Percentiles rank a stretch among this genome's conserved stretches.
These are phyloP conservation scores for Bryoerythrophyllum caledonicum DNA, from an alignment of 225 moss, liverwort and hornwort genomes.

Conservation along the genomic window DNA sequence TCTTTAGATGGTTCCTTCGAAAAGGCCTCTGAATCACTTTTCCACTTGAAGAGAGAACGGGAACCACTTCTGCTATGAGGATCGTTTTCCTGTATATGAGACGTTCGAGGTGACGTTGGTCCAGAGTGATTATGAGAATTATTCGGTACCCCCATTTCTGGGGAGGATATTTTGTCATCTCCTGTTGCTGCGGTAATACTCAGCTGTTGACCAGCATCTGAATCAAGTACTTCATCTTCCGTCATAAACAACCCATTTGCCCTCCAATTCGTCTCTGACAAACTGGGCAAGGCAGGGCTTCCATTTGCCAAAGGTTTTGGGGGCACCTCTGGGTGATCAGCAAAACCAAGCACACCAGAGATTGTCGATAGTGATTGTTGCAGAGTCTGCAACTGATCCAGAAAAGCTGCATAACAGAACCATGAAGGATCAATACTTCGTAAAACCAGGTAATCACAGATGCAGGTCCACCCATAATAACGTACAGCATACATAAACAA, in stretches of 20 bases:
- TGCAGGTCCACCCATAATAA: background rate
- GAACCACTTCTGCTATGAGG: slow-evolving; percentile 54
- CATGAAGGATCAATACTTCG: slow-evolving; percentile 12
- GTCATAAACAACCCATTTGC: slow-evolving; percentile 53
- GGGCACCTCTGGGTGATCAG: slow-evolving; percentile 54
- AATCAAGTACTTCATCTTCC: slow-evolving; percentile 41
- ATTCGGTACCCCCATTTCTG: slow-evolving; percentile 57
- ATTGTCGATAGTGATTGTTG: slow-evolving; percentile 91
- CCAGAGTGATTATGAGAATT: slow-evolving; percentile 48
- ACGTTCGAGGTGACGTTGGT: slow-evolving; percentile 43
- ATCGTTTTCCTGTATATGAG: slow-evolving; percentile 64
- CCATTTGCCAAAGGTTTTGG: slow-evolving; percentile 36
- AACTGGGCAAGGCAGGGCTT: slow-evolving; percentile 36
- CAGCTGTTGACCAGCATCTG: slow-evolving; percentile 37
- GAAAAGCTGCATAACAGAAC: slow-evolving; percentile 64
- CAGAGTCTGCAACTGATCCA: slow-evolving; percentile 85
- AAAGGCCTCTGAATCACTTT: slow-evolving; percentile 65
- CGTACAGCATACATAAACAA: background rate
- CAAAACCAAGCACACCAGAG: slow-evolving; percentile 87
- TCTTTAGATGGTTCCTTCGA: slow-evolving; percentile 43
- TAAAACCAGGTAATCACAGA: background rate
- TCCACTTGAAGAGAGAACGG: slow-evolving; percentile 89
- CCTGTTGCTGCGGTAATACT: slow-evolving; percentile 37
- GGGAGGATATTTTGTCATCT: slow-evolving; percentile 56
- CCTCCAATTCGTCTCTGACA: slow-evolving; percentile 57